These are phyloP conservation scores for Xylaria sp. DNA, from an alignment of 2,329 filamentous ascomycete genomes.

Conservation along the genomic window DNA sequence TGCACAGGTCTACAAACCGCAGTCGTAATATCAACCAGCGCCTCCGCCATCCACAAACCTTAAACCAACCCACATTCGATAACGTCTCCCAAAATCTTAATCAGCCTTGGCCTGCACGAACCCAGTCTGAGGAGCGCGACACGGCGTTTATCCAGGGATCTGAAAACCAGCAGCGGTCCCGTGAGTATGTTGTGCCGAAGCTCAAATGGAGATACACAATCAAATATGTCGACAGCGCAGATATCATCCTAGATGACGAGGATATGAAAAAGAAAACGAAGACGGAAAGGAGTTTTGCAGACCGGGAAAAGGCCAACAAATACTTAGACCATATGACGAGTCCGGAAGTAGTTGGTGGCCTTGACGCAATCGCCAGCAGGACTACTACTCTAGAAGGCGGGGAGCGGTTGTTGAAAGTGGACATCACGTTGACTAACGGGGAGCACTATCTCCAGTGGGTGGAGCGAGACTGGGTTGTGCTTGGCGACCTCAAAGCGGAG, in stretches of 20 bases:
- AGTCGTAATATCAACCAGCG: not conserved
- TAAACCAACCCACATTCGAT: not conserved
- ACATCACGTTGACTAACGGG: constrained; percentile 34
- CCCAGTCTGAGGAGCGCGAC: not conserved
- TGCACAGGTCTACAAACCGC: not conserved
- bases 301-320: constrained; percentile 39
- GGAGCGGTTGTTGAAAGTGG: constrained; percentile 34
- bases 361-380: constrained; percentile 31
- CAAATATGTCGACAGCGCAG: constrained; percentile 17
- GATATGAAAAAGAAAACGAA: constrained; percentile 6
- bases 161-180: constrained; percentile 6
- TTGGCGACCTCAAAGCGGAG: constrained; percentile 11
- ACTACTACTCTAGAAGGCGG: constrained; percentile 28
- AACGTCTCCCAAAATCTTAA: not conserved
- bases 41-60: not conserved
- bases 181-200: constrained; percentile 13
- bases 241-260: constrained; percentile 15
- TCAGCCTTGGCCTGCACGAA: not conserved
- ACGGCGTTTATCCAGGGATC: not conserved
- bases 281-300: constrained; percentile 23
- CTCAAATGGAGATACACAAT: constrained; percentile 28
- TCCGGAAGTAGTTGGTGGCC: constrained; percentile 28
- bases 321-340: constrained; percentile 32
- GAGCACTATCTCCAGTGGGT: constrained; percentile 40
- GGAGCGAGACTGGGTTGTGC: constrained; percentile 27